Evolutionary conservation across 208 protist genomes (phyloP).

Genomic region (Acanthamoeba castellanii): DNA sequence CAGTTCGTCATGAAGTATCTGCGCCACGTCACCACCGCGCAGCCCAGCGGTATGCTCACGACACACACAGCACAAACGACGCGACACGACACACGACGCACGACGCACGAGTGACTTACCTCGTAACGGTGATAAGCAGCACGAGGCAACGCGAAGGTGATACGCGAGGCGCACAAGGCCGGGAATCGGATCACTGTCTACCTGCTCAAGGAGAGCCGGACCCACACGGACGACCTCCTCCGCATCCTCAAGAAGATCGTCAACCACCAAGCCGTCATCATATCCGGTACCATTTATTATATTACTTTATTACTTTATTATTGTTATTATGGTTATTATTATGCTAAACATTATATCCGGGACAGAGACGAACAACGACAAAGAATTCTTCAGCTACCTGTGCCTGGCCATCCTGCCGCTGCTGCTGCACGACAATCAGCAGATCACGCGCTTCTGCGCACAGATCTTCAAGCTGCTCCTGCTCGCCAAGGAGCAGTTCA

Average conservation of each 20-base stretch:
- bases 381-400: constrained; percentile 66
- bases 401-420: constrained; percentile 48
- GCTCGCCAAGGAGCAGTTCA: constrained; percentile 69
- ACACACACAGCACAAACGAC: too few relatives aligned
- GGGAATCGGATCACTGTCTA: constrained; percentile 65
- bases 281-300: neutral
- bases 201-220: neutral
- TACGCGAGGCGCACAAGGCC: constrained; percentile 6
- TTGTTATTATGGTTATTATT: neutral
- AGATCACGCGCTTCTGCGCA: constrained; percentile 40
- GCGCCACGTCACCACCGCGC: constrained; percentile 6
- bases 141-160: neutral
- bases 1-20: constrained; percentile 70
- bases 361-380: constrained; percentile 57
- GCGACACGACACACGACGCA: neutral
- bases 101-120: neutral
- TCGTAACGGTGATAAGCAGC: neutral
- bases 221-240: neutral
- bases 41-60: constrained; percentile 6
- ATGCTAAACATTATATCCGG: neutral
- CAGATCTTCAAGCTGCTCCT: constrained; percentile 70
- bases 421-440: constrained; percentile 64
- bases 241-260: constrained; percentile 54
- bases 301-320: neutral
- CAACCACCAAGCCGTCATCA: constrained; percentile 57